These are phyloP conservation scores for Erodium trifolium DNA, from an alignment of 441 rosid species.

Conservation along the genomic window DNA sequence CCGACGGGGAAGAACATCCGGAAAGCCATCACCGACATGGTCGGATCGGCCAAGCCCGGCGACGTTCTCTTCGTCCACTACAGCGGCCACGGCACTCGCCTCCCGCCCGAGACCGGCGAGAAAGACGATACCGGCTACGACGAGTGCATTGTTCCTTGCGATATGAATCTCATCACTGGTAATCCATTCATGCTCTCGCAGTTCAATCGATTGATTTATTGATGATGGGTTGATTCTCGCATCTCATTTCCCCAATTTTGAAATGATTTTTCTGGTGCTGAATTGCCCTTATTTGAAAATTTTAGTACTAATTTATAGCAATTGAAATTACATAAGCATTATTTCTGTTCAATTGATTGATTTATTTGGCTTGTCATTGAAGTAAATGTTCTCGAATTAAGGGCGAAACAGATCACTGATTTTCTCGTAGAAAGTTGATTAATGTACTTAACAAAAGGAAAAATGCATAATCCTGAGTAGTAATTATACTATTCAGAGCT, in stretches of 20 bases:
- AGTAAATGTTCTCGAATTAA: too few relatives aligned
- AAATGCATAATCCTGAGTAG: too few relatives aligned
- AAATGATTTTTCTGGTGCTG: not conserved
- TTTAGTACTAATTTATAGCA: not conserved
- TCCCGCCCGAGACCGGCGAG: constrained; percentile 96
- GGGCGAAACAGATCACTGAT: too few relatives aligned
- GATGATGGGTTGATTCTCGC: not conserved
- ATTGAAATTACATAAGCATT: not conserved
- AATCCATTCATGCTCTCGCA: not conserved
- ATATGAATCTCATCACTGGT: constrained; percentile 94
- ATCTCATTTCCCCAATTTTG: not conserved
- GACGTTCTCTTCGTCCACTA: constrained; percentile 75
- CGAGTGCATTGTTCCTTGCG: constrained; percentile 91
- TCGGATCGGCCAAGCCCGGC: constrained; percentile 46
- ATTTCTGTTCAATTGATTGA: too few relatives aligned
- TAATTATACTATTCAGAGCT: too few relatives aligned
- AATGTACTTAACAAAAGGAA: too few relatives aligned
- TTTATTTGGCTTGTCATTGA: too few relatives aligned
- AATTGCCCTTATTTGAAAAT: not conserved
- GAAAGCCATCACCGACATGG: constrained; percentile 41
- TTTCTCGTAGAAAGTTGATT: too few relatives aligned
- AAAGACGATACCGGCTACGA: constrained; percentile 91
- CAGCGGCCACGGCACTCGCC: constrained; percentile 91
- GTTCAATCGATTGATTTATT: not conserved
- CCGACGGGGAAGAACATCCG: constrained; percentile 84